Evolutionary conservation across 2,329 filamentous ascomycete species (phyloP), one percentile per base, ranked within the genome.

Genomic region (Rhinocladiella mackenziei): DNA sequence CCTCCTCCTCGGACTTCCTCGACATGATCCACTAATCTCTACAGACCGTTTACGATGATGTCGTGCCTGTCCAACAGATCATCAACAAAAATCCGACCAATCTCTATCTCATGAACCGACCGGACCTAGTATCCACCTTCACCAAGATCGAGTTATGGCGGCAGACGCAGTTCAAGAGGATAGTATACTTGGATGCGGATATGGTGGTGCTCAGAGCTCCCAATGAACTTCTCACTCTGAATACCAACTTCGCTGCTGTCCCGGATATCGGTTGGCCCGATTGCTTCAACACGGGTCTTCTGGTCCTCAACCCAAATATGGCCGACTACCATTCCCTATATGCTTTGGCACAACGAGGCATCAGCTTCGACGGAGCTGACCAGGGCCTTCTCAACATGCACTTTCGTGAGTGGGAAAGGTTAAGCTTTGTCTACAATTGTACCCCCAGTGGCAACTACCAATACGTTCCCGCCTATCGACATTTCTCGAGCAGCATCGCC

Each of bases 261-360:
- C 89, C 92, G 22, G 92, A 98, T 65, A 89, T 97, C 58, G 92
- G 92, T 56, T 98, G 92, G 92, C 92, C 92, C 23, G 92, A 98
- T 68, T 78, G 89, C 50, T 97, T 97, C 80, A 98, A 98, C 68
- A 89, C 86, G n/a, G 92, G 92, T 60, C 81, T 98, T 57, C 94
- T 98, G 88, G 88, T 89, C 25, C 68, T 98, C 48, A 83, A 76
- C 11, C 92, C 92, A 23, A 84, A 91, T 66, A 73, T 89, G 76
- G 84, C 83, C 45, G 89, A 94, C 56, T 97, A 89, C 67, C 83
- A 88, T 67, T 85, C 87, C 30, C 75, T 98, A 61, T 74, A 81
- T 53, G 86, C 86, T 52, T 81, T 96, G 74, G 89, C 92, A 18
- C 78, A 89, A 56, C 76, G 82, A 43, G 89, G 89, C 18, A 86